Percentiles rank a stretch among this genome's conserved stretches.
phyloP scores from a whole-genome alignment of 2,329 filamentous ascomycete genomes.

The Harringtonia lauricola region DNA sequence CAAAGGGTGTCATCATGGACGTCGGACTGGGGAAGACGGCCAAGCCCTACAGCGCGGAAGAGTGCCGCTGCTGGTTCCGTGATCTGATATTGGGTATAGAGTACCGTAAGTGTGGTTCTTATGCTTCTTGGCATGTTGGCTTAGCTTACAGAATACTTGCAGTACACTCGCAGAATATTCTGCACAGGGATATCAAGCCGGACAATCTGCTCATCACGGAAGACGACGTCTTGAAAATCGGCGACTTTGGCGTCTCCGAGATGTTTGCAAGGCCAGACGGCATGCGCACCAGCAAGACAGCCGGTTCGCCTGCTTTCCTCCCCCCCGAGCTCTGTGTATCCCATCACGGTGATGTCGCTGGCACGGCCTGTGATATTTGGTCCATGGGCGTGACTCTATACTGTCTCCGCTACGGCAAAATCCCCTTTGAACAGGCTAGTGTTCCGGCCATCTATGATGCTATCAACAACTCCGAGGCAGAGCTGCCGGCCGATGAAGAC shows the following conservation, averaged over 20 bases:
- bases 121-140: neutral
- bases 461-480: conserved; percentile 61
- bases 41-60: conserved; percentile 71
- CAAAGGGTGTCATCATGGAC: conserved; percentile 95
- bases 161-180: conserved; percentile 90
- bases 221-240: conserved; percentile 91
- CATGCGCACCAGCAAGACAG: conserved; percentile 89
- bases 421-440: conserved; percentile 72
- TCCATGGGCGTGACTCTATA: conserved; percentile 95
- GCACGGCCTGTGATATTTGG: conserved; percentile 90
- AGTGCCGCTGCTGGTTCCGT: conserved; percentile 84
- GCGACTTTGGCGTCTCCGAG: conserved; percentile 98
- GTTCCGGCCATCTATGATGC: conserved; percentile 84
- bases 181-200: conserved; percentile 95
- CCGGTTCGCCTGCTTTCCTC: conserved; percentile 88
- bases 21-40: conserved; percentile 78
- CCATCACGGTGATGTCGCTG: conserved; percentile 78
- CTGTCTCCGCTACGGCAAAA: conserved; percentile 76
- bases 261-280: conserved; percentile 82
- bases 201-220: conserved; percentile 87
- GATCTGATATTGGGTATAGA: conserved; percentile 92
- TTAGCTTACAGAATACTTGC: neutral
- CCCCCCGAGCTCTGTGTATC: conserved; percentile 84
- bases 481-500: conserved; percentile 52
- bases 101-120: conserved; percentile 51